A percentile compares a stretch with the other conserved stretches of the same genome.
These are phyloP conservation scores for Ascochyta viciae-villosae DNA, from an alignment of 2,329 filamentous ascomycete genomes.

Conservation along the genomic window DNA sequence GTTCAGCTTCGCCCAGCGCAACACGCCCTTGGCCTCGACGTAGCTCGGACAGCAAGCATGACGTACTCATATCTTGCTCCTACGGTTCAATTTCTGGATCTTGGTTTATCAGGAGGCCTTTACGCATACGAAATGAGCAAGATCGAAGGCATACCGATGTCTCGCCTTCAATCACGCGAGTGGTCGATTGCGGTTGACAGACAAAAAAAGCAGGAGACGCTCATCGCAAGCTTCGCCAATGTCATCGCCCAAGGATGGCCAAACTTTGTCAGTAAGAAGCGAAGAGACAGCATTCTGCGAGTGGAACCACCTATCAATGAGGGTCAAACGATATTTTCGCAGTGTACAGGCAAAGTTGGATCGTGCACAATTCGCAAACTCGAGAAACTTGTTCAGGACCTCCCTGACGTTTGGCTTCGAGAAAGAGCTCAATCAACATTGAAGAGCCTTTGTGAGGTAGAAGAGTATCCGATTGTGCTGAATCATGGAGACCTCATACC, in stretches of 20 bases:
- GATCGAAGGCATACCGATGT: conserved; percentile 35
- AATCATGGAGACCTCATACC: conserved; percentile 68
- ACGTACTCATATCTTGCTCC: conserved; percentile 38
- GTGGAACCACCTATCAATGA: conserved; percentile 32
- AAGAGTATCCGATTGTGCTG: conserved; percentile 60
- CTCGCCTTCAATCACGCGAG: conserved; percentile 17
- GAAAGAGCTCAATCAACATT: conserved; percentile 24
- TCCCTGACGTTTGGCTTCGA: conserved; percentile 35
- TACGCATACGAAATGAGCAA: conserved; percentile 36
- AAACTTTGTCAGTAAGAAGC: not conserved
- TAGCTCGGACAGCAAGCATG: conserved; percentile 25
- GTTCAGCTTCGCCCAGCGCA: conserved; percentile 38
- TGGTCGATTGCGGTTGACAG: not conserved
- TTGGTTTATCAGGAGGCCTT: conserved; percentile 21
- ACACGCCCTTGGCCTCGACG: conserved; percentile 31
- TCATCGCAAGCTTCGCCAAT: conserved; percentile 39
- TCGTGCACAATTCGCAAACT: conserved; percentile 36
- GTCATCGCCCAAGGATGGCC: conserved; percentile 38
- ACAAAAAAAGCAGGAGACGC: conserved; percentile 23
- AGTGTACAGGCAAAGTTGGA: conserved; percentile 41
- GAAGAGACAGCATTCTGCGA: conserved; percentile 9
- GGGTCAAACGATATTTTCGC: conserved; percentile 13
- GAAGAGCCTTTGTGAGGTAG: conserved; percentile 54
- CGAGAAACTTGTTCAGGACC: conserved; percentile 24
- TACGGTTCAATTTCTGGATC: conserved; percentile 10